Evolutionary conservation across 176 grass and related monocot genomes (phyloP), one percentile per base, ranked within the genome.

Genomic region (Carex scoparia): DNA sequence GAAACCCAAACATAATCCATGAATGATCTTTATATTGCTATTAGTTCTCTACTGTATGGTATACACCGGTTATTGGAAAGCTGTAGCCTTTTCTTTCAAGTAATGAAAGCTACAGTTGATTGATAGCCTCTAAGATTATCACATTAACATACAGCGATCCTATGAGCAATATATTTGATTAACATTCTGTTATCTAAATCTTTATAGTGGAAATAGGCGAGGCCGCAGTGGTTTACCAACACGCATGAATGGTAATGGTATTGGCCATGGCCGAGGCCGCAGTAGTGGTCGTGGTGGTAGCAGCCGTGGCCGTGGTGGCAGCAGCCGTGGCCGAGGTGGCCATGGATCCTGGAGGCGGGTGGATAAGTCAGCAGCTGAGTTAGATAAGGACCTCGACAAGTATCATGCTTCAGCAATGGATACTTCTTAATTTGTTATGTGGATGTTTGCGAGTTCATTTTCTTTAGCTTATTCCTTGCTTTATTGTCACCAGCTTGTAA

Each of bases 371-470:
- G 90, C 85, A 0, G 87, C 85, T 10, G 88, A 99, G 32, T 85
- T 95, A 86, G 96, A 99, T 80, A 95, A 95, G 90, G 96, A 99
- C 60, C 88, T 94, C 59, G 96, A 99, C 23, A 94, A 27, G 78
- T 99, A 95, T 86, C 91, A 95, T 70, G 89, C 88, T 7, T 80
- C 89, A 16, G 87, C 61, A 10, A 99, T 95, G 93, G 86, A 99
- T 85, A 88, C 91, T 30, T 84, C 89, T 7, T 91, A 88, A 66
- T 92, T 35, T 79, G 16, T 58, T n/a, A 6, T 79, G 28, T 79
- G 73, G 53, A 8, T 46, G 38, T 79, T 79, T 35, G 13, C 28
- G 0, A 37, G 51, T 79, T 18, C 4, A 53, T 58, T 3, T 32
- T 53, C 30, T 15, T 79, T 79, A 57, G 53, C 13, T 10, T 79